Conservation (phyloP, 225 moss, liverwort and hornwort species). For the Sphagnum contortum region DNA sequence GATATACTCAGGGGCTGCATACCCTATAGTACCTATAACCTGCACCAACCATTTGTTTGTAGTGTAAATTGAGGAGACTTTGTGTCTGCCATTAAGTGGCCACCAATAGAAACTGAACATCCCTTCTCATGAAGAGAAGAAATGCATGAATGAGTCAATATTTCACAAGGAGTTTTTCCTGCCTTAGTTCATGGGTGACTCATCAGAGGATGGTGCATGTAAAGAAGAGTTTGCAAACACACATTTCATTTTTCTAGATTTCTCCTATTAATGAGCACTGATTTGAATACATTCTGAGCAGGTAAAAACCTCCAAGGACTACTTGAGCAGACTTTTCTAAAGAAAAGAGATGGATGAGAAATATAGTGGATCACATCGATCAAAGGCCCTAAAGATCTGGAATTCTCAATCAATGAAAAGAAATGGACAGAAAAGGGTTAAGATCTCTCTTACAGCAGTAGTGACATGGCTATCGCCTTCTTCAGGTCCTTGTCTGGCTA, state of each 20-base stretch:
- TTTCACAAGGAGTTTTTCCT: too few species aligned
- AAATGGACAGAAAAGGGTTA: not conserved
- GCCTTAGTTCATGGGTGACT: too few species aligned
- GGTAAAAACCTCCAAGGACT: not conserved
- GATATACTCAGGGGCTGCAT: constrained; percentile 56
- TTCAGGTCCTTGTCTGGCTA: constrained; percentile 45
- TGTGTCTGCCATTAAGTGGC: too few species aligned
- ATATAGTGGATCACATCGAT: not conserved
- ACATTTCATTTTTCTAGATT: too few species aligned
- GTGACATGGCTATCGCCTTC: constrained; percentile 38
- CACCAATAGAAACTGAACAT: too few species aligned
- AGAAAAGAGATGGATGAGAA: not conserved
- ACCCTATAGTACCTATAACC: constrained; percentile 48
- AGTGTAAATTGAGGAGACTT: too few species aligned
- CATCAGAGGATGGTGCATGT: too few species aligned
- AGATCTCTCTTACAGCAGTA: constrained; percentile 20
- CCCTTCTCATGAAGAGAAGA: too few species aligned
- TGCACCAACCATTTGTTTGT: not conserved
- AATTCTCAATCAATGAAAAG: not conserved
- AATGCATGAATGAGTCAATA: too few species aligned
- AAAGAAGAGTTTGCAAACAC: too few species aligned
- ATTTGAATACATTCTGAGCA: not conserved
- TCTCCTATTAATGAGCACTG: not conserved
- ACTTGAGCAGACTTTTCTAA: not conserved
- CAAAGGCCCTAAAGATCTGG: too few species aligned